Conservation (phyloP, 2,329 filamentous ascomycete genomes). For the Botrytis medusae region DNA sequence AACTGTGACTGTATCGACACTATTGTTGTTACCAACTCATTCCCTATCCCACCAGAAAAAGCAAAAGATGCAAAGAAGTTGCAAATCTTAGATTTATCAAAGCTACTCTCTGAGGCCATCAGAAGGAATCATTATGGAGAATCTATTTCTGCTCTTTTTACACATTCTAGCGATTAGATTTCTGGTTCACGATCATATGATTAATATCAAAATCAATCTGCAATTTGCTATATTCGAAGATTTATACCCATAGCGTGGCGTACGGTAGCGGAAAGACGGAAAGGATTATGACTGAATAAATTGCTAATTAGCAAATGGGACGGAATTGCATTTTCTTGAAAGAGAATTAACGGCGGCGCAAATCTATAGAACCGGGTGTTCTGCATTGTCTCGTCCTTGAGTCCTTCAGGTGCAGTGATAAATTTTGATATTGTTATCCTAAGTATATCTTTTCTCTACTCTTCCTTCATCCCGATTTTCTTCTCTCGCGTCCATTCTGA, state of each 20-base stretch:
- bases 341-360: not conserved
- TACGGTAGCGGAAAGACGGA: constrained; percentile 24
- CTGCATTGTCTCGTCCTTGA: not conserved
- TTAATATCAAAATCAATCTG: constrained; percentile 49
- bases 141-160: constrained; percentile 53
- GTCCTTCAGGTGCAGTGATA: constrained; percentile 5
- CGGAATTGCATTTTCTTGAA: not conserved
- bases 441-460: not conserved
- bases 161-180: constrained; percentile 34
- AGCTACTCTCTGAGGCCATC: constrained; percentile 86
- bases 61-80: constrained; percentile 74
- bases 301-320: constrained; percentile 21
- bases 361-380: constrained; percentile 14
- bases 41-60: constrained; percentile 80
- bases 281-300: constrained; percentile 21
- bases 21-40: constrained; percentile 96
- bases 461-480: not conserved
- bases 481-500: not conserved
- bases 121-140: constrained; percentile 96
- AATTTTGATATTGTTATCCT: not conserved
- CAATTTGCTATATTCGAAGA: constrained; percentile 23
- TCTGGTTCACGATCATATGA: constrained; percentile 28
- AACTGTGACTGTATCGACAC: constrained; percentile 90
- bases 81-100: constrained; percentile 84
- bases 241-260: constrained; percentile 35